Evolutionary conservation across 768 basidiomycete species (phyloP).

Genomic region (Collybiopsis confluens): DNA sequence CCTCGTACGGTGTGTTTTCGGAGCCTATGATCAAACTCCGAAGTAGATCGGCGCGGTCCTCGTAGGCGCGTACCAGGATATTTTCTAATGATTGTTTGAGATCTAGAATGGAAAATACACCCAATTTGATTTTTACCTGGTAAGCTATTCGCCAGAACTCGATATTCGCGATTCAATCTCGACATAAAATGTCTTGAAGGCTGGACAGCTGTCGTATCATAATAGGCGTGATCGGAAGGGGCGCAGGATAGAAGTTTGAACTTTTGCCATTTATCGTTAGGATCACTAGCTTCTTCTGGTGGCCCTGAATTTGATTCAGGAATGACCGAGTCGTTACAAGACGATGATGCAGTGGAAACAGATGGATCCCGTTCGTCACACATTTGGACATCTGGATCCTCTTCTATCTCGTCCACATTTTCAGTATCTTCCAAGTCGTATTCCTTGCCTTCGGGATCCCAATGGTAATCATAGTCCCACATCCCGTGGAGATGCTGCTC

Average conservation of each 20-base stretch:
- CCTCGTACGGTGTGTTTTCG: conserved; percentile 91
- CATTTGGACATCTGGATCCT: conserved; percentile 25
- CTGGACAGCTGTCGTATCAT: conserved; percentile 51
- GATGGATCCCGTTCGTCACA: conserved; percentile 16
- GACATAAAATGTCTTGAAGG: conserved; percentile 71
- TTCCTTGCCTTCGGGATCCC: conserved; percentile 32
- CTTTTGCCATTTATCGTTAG: conserved; percentile 60
- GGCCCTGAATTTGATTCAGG: no score
- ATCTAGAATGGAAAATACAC: conserved; percentile 4
- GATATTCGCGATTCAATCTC: conserved; percentile 81
- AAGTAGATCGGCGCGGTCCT: conserved; percentile 83
- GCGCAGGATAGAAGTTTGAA: conserved; percentile 76
- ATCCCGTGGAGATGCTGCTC: conserved; percentile 42
- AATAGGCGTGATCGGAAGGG: conserved; percentile 82
- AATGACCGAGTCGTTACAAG: no score
- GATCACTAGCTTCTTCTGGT: no score
- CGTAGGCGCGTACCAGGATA: conserved; percentile 86
- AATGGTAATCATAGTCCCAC: conserved; percentile 34
- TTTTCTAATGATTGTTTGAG: conserved; percentile 57
- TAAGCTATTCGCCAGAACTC: conserved; percentile 69
- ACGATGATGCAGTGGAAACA: no score
- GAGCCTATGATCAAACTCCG: conserved; percentile 90
- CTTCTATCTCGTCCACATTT: conserved; percentile 34
- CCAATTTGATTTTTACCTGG: conserved; percentile 51
- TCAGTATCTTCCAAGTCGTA: conserved; percentile 36